Conservation (phyloP, 2,329 filamentous ascomycete species). For the Colletotrichum sp. region DNA sequence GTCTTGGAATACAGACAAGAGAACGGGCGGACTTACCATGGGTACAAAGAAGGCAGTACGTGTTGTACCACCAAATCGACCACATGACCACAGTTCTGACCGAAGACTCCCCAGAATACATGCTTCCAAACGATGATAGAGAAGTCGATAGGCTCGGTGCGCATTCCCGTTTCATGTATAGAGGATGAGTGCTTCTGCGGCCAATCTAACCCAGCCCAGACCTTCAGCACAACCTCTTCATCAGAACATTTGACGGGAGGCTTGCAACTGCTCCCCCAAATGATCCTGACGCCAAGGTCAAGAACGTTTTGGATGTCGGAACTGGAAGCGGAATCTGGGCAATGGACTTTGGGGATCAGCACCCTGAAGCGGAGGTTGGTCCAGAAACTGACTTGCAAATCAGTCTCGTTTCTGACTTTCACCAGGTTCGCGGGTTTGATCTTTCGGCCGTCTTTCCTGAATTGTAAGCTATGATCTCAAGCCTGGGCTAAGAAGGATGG, state of each 20-base stretch:
- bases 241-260: conserved; percentile 38
- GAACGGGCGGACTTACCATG: conserved; percentile 17
- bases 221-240: background rate
- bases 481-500: background rate
- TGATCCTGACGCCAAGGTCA: conserved; percentile 17
- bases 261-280: conserved; percentile 11
- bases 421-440: background rate
- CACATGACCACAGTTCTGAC: background rate
- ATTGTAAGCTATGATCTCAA: background rate
- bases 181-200: background rate
- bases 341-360: conserved; percentile 45
- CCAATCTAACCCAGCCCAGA: background rate
- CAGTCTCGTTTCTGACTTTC: background rate
- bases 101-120: background rate
- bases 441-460: background rate
- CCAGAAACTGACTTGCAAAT: background rate
- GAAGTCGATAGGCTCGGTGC: background rate
- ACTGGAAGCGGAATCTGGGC: conserved; percentile 33
- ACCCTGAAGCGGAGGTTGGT: conserved; percentile 32
- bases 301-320: background rate
- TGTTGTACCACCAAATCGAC: background rate
- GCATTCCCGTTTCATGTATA: background rate
- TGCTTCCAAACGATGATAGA: background rate
- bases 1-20: conserved; percentile 21
- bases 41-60: conserved; percentile 23